Evolutionary conservation across 768 basidiomycete genomes (phyloP).

Genomic region (Amanita brunnescens): DNA sequence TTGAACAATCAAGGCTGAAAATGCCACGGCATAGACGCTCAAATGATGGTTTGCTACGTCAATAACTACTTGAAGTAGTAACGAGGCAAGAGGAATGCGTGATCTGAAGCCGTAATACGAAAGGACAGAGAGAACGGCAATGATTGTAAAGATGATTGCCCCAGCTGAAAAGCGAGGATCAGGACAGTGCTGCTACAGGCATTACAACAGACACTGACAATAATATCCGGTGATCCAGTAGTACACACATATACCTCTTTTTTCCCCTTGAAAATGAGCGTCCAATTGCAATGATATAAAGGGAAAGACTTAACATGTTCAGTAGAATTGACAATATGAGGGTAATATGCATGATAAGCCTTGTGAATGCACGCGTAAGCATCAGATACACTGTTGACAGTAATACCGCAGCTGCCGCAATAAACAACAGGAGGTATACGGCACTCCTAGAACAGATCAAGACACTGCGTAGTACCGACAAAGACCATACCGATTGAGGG

Average conservation of each 20-base stretch:
- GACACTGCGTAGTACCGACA: neutral
- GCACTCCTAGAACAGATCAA: slow-evolving; percentile 44
- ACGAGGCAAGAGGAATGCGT: slow-evolving; percentile 71
- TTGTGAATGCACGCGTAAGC: slow-evolving; percentile 65
- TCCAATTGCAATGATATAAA: neutral
- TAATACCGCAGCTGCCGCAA: slow-evolving; percentile 58
- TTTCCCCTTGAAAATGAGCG: slow-evolving; percentile 7
- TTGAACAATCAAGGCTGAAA: slow-evolving; percentile 62
- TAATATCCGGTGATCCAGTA: slow-evolving; percentile 67
- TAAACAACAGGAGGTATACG: slow-evolving; percentile 66
- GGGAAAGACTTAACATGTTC: slow-evolving; percentile 45
- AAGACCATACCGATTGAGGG: slow-evolving; percentile 51
- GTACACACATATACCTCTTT: slow-evolving; percentile 65
- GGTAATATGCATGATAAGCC: slow-evolving; percentile 68
- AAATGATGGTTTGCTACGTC: slow-evolving; percentile 79
- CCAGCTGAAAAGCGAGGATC: slow-evolving; percentile 38
- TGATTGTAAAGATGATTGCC: slow-evolving; percentile 77
- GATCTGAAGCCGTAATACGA: slow-evolving; percentile 65
- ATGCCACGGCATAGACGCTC: slow-evolving; percentile 71
- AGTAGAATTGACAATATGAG: slow-evolving; percentile 52
- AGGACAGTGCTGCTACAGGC: neutral
- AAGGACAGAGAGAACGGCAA: slow-evolving; percentile 66
- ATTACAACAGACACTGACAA: slow-evolving; percentile 33
- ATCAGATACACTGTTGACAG: slow-evolving; percentile 62
- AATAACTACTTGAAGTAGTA: slow-evolving; percentile 77